Evolutionary conservation across 352 stramenopile species (phyloP).

Genomic region (Phytophthora pluvialis): DNA sequence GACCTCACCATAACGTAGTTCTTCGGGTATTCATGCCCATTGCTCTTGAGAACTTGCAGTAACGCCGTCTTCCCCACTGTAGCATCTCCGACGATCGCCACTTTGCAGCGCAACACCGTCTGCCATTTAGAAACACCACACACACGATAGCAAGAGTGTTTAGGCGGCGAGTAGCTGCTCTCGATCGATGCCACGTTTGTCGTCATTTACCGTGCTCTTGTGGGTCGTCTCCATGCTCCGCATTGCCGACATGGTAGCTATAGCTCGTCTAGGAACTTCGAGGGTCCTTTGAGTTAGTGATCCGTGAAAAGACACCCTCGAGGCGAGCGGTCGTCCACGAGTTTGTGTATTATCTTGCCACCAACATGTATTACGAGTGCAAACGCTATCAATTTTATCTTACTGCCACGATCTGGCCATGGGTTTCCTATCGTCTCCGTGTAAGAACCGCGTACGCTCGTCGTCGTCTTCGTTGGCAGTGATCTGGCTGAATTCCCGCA

Average conservation of each 20-base stretch:
- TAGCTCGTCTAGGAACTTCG: background rate
- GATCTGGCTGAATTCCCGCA: conserved; percentile 42
- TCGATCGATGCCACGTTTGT: background rate
- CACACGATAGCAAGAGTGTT: background rate
- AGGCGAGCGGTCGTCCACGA: conserved; percentile 12
- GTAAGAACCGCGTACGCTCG: conserved; percentile 26
- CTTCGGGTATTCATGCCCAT: conserved; percentile 92
- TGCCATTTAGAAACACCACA: conserved; percentile 15
- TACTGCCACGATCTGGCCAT: conserved; percentile 24
- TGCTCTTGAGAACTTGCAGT: conserved; percentile 92
- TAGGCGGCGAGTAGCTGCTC: background rate
- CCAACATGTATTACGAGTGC: conserved; percentile 2
- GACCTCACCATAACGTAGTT: conserved; percentile 94
- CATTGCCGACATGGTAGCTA: conserved; percentile 69
- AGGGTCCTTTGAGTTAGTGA: background rate
- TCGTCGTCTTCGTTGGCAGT: conserved; percentile 23
- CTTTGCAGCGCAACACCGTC: conserved; percentile 91
- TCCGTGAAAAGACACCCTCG: conserved; percentile 27
- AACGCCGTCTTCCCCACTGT: conserved; percentile 92
- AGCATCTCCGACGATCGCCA: conserved; percentile 91
- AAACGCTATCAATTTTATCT: background rate
- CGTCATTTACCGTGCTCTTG: conserved; percentile 72
- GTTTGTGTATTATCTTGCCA: background rate
- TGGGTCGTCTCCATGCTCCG: conserved; percentile 93
- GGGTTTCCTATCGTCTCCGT: conserved; percentile 19